Conservation (phyloP, 129 eudicot genomes). For the Sambucus nigra region DNA sequence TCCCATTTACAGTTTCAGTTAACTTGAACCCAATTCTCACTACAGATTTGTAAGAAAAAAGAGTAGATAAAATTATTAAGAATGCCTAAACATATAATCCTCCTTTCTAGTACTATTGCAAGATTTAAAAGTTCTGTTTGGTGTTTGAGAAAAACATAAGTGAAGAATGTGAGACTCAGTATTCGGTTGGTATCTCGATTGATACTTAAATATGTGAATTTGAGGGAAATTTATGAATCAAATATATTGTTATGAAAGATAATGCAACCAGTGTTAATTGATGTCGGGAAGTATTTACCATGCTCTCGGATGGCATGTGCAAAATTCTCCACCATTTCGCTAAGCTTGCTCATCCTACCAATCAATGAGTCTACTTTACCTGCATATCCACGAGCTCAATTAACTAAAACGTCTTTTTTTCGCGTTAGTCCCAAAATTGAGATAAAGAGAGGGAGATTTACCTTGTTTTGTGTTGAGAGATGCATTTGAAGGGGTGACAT, state of each 20-base stretch:
- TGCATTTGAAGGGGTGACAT: no score
- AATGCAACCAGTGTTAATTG: no score
- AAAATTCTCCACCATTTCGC: slow-evolving; percentile 10
- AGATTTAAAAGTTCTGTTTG: not conserved
- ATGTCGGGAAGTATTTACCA: not conserved
- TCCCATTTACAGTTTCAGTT: slow-evolving; percentile 20
- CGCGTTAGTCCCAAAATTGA: not conserved
- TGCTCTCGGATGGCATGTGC: slow-evolving; percentile 19
- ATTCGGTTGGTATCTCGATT: no score
- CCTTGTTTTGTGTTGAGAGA: slow-evolving; percentile 9
- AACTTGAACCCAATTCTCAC: slow-evolving; percentile 16
- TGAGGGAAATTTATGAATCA: no score
- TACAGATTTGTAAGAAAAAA: not conserved
- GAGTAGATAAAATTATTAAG: not conserved
- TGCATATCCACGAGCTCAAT: slow-evolving; percentile 11
- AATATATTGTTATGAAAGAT: no score
- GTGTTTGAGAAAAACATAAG: no score
- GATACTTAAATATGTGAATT: no score
- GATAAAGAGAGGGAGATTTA: not conserved
- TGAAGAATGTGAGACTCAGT: no score
- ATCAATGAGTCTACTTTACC: slow-evolving; percentile 8
- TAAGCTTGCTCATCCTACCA: slow-evolving; percentile 12
- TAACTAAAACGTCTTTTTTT: not conserved
- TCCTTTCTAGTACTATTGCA: not conserved
- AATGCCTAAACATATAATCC: not conserved